These are phyloP conservation scores for Clonostachys solani DNA, from an alignment of 2,329 filamentous ascomycete species.

Conservation along the genomic window DNA sequence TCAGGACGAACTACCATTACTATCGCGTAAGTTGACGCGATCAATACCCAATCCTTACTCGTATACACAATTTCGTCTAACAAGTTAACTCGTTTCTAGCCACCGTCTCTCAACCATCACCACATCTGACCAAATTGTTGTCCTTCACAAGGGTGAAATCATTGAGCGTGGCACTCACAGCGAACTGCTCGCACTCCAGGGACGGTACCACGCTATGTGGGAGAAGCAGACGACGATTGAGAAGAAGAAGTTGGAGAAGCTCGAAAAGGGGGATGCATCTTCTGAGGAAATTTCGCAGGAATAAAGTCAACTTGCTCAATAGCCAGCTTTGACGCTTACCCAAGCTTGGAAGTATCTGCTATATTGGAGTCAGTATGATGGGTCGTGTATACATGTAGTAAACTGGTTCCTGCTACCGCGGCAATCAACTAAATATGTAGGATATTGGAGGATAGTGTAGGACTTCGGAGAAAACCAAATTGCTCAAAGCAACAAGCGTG, in stretches of 20 bases:
- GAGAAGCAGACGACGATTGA: conserved; percentile 40
- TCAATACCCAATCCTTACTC: neutral
- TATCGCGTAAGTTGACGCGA: conserved; percentile 32
- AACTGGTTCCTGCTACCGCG: too few relatives aligned
- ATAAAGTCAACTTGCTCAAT: neutral
- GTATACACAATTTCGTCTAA: neutral
- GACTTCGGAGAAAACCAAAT: too few relatives aligned
- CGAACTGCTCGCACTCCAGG: conserved; percentile 36
- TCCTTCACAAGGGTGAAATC: conserved; percentile 45
- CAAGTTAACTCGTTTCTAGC: conserved; percentile 14
- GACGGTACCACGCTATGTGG: conserved; percentile 49
- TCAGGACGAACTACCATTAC: conserved; percentile 47
- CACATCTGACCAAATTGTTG: conserved; percentile 49
- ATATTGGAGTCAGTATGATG: too few relatives aligned
- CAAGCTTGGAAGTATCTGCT: too few relatives aligned
- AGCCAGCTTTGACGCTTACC: too few relatives aligned
- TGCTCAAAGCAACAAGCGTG: too few relatives aligned
- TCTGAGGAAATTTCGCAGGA: neutral
- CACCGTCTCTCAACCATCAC: conserved; percentile 56
- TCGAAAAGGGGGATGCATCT: conserved; percentile 13
- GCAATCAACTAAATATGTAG: too few relatives aligned
- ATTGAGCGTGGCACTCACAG: conserved; percentile 45
- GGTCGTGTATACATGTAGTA: too few relatives aligned
- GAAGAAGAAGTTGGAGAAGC: conserved; percentile 23
- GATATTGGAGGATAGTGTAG: too few relatives aligned